Conservation (phyloP, 2,329 filamentous ascomycete genomes). For the Claviceps sp. region DNA sequence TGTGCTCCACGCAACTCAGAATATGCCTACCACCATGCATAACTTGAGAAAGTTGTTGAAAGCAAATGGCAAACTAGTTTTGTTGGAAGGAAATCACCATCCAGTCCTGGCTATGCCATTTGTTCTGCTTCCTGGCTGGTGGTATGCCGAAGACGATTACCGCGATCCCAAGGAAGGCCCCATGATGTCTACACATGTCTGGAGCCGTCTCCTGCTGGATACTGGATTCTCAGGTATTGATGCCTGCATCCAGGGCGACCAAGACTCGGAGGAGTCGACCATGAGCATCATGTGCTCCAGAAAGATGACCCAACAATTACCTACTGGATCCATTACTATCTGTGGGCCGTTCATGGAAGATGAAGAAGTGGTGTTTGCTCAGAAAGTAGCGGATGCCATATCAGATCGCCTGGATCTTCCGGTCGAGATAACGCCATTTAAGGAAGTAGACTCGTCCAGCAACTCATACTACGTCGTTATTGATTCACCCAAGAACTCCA, state of each 20-base stretch:
- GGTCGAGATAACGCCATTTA: not conserved
- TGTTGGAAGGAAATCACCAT: slow-evolving; percentile 6
- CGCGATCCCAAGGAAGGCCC: slow-evolving; percentile 3
- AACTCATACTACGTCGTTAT: slow-evolving; percentile 3
- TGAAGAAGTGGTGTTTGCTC: slow-evolving; percentile 1
- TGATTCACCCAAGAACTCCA: not conserved
- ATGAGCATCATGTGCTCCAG: slow-evolving; percentile 3
- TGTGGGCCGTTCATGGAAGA: slow-evolving; percentile 2
- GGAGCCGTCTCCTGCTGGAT: slow-evolving; percentile 3
- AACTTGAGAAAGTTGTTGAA: slow-evolving; percentile 7
- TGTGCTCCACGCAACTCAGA: slow-evolving; percentile 24
- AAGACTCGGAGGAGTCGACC: not conserved
- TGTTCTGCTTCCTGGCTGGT: slow-evolving; percentile 7
- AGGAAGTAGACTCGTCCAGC: not conserved
- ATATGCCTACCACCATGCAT: slow-evolving; percentile 12
- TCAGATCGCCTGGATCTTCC: not conserved
- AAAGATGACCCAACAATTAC: not conserved
- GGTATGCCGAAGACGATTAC: slow-evolving; percentile 4
- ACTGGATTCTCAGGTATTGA: slow-evolving; percentile 7
- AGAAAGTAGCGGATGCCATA: slow-evolving; percentile 1
- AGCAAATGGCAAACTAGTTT: slow-evolving; percentile 5
- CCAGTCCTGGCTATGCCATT: slow-evolving; percentile 1
- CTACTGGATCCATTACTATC: not conserved
- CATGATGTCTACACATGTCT: not conserved
- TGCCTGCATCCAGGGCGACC: not conserved